phyloP scores from a whole-genome alignment of 352 stramenopile genomes.

The Peronospora belbahrii region DNA sequence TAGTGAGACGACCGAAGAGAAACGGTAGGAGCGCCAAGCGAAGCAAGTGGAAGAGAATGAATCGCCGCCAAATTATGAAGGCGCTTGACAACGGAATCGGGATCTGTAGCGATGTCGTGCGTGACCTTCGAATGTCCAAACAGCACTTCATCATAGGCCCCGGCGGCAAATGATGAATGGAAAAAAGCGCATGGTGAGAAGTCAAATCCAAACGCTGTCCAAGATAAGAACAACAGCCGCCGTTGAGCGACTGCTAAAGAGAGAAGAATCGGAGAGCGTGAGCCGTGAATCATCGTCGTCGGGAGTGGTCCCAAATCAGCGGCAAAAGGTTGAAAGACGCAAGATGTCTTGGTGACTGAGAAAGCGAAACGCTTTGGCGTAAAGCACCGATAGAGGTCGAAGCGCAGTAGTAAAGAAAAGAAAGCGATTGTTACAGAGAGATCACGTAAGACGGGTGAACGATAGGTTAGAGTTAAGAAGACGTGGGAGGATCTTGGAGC shows the following conservation, averaged over 20 bases:
- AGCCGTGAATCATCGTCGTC: not conserved
- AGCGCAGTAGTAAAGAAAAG: not conserved
- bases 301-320: not conserved
- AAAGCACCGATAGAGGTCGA: not conserved
- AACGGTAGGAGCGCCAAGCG: no score
- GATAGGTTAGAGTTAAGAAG: conserved; percentile 1
- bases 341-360: not conserved
- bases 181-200: not conserved
- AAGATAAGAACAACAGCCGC: no score
- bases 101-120: not conserved
- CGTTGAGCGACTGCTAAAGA: no score
- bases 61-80: not conserved
- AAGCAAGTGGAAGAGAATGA: not conserved
- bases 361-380: not conserved
- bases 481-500: conserved; percentile 1
- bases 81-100: not conserved
- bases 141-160: not conserved
- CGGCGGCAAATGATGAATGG: not conserved
- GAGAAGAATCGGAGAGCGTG: no score
- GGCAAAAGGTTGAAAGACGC: not conserved
- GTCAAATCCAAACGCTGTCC: not conserved
- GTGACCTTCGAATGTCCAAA: not conserved
- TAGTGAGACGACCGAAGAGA: not conserved
- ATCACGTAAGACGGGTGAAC: not conserved
- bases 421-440: conserved; percentile 2